These are phyloP conservation scores for Sphaerobolus stellatus DNA, from an alignment of 1,284 basidiomycete genomes.

Conservation along the genomic window DNA sequence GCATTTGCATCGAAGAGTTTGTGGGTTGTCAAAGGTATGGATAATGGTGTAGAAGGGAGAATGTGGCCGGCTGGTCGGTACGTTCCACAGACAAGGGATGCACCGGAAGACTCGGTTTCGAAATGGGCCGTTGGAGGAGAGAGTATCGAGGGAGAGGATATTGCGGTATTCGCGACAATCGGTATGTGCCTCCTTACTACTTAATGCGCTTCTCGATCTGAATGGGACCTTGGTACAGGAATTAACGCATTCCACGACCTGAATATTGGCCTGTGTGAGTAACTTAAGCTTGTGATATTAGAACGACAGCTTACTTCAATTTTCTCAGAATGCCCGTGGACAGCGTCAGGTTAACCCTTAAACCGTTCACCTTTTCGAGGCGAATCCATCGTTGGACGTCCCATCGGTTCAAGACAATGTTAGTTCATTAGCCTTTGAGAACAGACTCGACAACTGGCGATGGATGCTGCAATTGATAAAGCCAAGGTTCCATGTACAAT, in stretches of 20 bases:
- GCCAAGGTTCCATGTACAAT: no score
- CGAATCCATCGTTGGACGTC: conserved; percentile 85
- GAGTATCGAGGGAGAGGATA: conserved; percentile 72
- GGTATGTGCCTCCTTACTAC: conserved; percentile 41
- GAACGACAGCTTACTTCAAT: conserved; percentile 7
- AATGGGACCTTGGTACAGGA: conserved; percentile 37
- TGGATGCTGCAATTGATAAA: no score
- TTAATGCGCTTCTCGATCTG: not conserved
- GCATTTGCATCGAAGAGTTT: conserved; percentile 73
- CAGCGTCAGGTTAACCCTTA: conserved; percentile 71
- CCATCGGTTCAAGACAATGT: no score
- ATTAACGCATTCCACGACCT: conserved; percentile 79
- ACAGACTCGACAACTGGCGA: no score
- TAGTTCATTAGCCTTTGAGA: no score
- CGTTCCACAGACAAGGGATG: conserved; percentile 73
- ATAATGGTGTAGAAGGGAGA: conserved; percentile 47
- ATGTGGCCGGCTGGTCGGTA: conserved; percentile 87
- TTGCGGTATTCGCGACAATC: conserved; percentile 75
- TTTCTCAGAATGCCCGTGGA: conserved; percentile 81
- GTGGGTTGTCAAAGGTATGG: conserved; percentile 72
- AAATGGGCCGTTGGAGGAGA: conserved; percentile 41
- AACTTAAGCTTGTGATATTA: conserved; percentile 3
- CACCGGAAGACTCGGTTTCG: conserved; percentile 69
- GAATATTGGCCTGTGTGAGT: conserved; percentile 87
- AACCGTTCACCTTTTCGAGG: conserved; percentile 84